phyloP scores from a whole-genome alignment of 306 rosid species.

The Aeschynomene evenia region DNA sequence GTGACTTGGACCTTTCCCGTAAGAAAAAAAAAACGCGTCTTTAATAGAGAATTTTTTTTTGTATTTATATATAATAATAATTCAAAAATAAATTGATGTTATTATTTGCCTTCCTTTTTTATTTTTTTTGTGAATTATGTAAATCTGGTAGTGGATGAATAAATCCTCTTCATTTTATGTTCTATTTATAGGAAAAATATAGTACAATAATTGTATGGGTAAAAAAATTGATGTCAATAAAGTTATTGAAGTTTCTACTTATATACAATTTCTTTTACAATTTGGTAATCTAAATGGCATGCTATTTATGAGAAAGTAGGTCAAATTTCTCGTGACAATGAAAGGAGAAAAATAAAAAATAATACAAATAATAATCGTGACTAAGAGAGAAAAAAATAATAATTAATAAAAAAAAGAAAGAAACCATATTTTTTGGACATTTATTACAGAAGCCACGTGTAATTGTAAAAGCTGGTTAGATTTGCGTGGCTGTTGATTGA shows the following conservation, averaged over 20 bases:
- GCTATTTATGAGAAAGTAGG: slow-evolving; percentile 1
- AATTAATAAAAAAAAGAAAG: background rate
- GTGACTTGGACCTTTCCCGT: slow-evolving; percentile 24
- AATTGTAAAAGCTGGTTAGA: slow-evolving; percentile 18
- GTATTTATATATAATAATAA: background rate
- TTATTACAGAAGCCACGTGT: slow-evolving; percentile 26
- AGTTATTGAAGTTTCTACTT: slow-evolving; percentile 10
- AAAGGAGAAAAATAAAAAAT: background rate
- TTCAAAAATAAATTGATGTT: background rate
- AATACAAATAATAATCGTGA: slow-evolving; percentile 29
- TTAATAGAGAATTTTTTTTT: background rate
- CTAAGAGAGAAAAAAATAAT: slow-evolving; percentile 12
- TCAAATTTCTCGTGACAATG: slow-evolving; percentile 26
- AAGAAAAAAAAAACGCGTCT: background rate
- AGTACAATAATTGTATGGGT: background rate
- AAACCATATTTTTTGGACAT: background rate
- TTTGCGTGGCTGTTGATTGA: slow-evolving; percentile 26
- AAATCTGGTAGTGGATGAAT: background rate
- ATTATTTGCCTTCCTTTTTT: background rate
- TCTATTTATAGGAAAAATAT: background rate
- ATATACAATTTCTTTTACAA: background rate
- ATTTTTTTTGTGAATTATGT: background rate
- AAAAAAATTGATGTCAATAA: background rate
- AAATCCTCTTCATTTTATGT: background rate
- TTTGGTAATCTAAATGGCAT: background rate